Evolutionary conservation across 768 basidiomycete genomes (phyloP), one percentile per base, ranked within the genome.

Genomic region (Hygrocybe coccinea): DNA sequence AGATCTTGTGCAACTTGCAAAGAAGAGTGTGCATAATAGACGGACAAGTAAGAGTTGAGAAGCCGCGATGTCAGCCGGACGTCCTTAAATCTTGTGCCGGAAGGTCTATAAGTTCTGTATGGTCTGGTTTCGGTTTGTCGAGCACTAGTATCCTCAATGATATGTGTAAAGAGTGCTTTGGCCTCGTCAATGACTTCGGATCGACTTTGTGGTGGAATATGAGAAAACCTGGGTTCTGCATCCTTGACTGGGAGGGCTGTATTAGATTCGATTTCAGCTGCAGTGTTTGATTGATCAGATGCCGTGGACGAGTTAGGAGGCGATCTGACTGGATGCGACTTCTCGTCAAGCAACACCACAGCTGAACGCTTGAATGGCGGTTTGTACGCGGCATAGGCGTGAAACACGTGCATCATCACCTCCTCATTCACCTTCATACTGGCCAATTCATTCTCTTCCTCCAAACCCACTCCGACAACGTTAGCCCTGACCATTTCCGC

Each of bases 371-470:
- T 74, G 68, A 92, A 86, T 0, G 88, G 84, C 2, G 88, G 85
- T 38, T 74, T 76, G 71, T 92, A 94, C 2, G 87, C 73, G 0
- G 91, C 84, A 71, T 97, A 97, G 0, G 91, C 78, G 69, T 95
- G 87, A 69, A 97, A 94, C 29, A 95, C 70, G 62, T 90, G 87
- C 64, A 79, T 78, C 85, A 97, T 85, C 41, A 87, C 73, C 59
- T 85, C 80, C 54, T 88, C 85, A 58, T 89, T 52, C 34, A 48
- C 51, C 52, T 51, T 25, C 17, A 35, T 25, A 21, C 33, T 37
- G 3, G 22, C 43, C 19, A 17, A 22, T 37, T 66, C 66, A 25
- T 63, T 58, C 22, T 56, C 54, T 25, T 65, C 47, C 56, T 65
- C 60, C 9, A 41, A 52, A 61, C 73, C 70, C 41, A 15, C 21